phyloP scores from a whole-genome alignment of 495 filamentous ascomycete species.

The Trichocladium uniseriatum region DNA sequence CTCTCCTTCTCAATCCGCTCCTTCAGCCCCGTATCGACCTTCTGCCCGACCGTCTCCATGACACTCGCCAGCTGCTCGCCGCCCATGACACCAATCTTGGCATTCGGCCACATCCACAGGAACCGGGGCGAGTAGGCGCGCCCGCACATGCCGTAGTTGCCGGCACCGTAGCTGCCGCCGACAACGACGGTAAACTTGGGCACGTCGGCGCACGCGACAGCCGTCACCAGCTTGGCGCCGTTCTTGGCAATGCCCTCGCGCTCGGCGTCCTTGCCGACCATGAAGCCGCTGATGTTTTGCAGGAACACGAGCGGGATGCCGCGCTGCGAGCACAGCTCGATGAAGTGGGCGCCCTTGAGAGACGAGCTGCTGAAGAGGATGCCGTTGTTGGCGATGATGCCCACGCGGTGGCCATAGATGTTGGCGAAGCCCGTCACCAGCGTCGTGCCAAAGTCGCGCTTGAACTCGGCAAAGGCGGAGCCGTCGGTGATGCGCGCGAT shows the following conservation, averaged over 20 bases:
- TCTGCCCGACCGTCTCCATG: slow-evolving; percentile 89
- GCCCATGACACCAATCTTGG: slow-evolving; percentile 93
- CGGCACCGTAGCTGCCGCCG: slow-evolving; percentile 75
- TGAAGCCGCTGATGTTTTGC: slow-evolving; percentile 96
- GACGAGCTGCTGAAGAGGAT: slow-evolving; percentile 90
- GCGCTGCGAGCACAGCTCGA: slow-evolving; percentile 90
- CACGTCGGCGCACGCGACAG: slow-evolving; percentile 88
- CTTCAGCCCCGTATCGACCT: slow-evolving; percentile 71
- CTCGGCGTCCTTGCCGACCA: slow-evolving; percentile 92
- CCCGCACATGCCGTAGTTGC: slow-evolving; percentile 71
- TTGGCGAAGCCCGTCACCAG: slow-evolving; percentile 87
- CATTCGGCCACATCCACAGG: slow-evolving; percentile 97
- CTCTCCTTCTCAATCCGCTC: slow-evolving; percentile 84
- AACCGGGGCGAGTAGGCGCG: slow-evolving; percentile 85
- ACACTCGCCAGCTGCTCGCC: slow-evolving; percentile 84
- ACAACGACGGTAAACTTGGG: slow-evolving; percentile 97
- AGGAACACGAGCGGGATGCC: slow-evolving; percentile 84
- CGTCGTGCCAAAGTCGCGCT: slow-evolving; percentile 80
- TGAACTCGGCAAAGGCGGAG: slow-evolving; percentile 86
- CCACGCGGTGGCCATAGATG: slow-evolving; percentile 86
- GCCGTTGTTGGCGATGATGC: slow-evolving; percentile 94
- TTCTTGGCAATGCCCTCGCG: slow-evolving; percentile 96
- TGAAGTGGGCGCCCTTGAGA: slow-evolving; percentile 94
- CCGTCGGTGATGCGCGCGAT: slow-evolving; percentile 93
- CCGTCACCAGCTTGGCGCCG: slow-evolving; percentile 92